Base-by-base conservation (phyloP, 352 stramenopile species). In the Pythium aquatile region DNA sequence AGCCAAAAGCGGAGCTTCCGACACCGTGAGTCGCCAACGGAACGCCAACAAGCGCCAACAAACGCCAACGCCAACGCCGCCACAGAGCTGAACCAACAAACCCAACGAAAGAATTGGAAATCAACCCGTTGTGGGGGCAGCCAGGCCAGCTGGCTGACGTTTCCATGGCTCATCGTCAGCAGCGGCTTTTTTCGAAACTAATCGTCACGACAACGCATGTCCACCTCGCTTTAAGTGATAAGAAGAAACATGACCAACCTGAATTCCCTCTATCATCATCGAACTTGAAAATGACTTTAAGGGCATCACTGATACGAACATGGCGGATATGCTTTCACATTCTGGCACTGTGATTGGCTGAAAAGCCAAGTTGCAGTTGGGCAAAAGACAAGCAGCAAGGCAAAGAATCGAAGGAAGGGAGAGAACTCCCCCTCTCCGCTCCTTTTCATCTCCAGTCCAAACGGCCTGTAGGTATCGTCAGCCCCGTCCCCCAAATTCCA, bases 381-480 rank as follows among this genome's bases (percentile, higher is more conserved):
- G 60, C 52, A 73, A 66, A 66, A 66, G 60, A 66, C 40, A 66
- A 66, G 52, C 60, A 51, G 44, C 17, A 51, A 51, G 44, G 44
- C 44, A 51, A 51, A 70, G 59, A 68, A 69, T 72, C 61, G 65
- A 71, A 72, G 55, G 60, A 75, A 75, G 54, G 58, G 51, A 52
- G 14, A 28, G 32, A 49, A 66, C 59, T 46, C 52, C 60, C 60
- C 56, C 40, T 49, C 57, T 42, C 46, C 42, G 37, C 29, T 52
- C 42, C 48, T 39, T 33, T 39, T 49, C 32, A 51, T 51, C 44
- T 51, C 44, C 44, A 51, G 5, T 51, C 44, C 44, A 51, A 5
- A n/a, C 30, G 58, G 33, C 46, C 52, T 44, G 60, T 66, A 65
- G 59, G 59, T 54, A 58, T 59, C 57, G 52, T 24, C 48, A 49